These are phyloP conservation scores for Dillenia suffruticosa DNA, from an alignment of 164 flowering plant species.

Conservation along the genomic window DNA sequence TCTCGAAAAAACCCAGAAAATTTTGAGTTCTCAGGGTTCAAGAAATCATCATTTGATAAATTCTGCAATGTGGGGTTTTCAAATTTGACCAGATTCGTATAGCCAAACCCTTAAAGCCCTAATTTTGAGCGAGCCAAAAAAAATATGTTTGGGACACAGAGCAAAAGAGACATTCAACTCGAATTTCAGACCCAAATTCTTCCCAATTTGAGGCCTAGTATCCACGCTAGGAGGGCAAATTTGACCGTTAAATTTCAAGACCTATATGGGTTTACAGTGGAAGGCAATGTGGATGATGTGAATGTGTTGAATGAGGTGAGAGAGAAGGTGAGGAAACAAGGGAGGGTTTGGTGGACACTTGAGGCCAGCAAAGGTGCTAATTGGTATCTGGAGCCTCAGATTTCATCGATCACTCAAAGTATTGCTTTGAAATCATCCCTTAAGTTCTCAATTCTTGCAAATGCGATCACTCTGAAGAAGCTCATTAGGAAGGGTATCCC, in stretches of 20 bases:
- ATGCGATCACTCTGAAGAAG: conserved; percentile 74
- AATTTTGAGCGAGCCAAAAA: background rate
- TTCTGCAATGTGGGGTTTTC: too few relatives aligned
- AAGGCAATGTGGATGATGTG: conserved; percentile 97
- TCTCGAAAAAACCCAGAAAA: too few relatives aligned
- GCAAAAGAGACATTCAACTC: conserved; percentile 42
- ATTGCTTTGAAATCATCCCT: conserved; percentile 53
- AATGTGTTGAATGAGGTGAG: conserved; percentile 95
- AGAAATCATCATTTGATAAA: too few relatives aligned
- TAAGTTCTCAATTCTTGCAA: conserved; percentile 57
- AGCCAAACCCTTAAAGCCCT: too few relatives aligned
- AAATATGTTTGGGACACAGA: conserved; percentile 55
- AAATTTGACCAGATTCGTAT: too few relatives aligned
- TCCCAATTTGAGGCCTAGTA: conserved; percentile 57
- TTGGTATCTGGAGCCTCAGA: conserved; percentile 80
- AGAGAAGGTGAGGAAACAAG: conserved; percentile 90
- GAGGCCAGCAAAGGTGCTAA: conserved; percentile 92
- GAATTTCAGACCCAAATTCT: conserved; percentile 51
- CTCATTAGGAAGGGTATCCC: conserved; percentile 93
- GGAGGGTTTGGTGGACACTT: conserved; percentile 87
- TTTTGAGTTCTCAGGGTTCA: too few relatives aligned
- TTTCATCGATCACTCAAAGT: conserved; percentile 43
- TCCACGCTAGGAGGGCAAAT: conserved; percentile 71
- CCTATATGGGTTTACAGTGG: conserved; percentile 88
- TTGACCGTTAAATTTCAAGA: conserved; percentile 85